Evolutionary conservation across 331 rosid genomes (phyloP).

Genomic region (Malus hybrid): DNA sequence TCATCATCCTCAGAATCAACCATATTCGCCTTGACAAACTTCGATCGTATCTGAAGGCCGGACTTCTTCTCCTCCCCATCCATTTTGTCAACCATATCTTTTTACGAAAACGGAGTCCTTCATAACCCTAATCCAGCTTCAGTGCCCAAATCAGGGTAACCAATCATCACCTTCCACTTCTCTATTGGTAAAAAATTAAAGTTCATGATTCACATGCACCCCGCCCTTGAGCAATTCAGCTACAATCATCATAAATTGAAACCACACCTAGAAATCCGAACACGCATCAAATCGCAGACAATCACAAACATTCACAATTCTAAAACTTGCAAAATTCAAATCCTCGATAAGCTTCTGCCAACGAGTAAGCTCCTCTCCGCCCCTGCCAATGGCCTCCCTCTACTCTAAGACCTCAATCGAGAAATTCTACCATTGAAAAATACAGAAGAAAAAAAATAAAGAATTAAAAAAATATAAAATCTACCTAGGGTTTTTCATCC

Average conservation of each 20-base stretch:
- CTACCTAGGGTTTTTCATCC: slow-evolving; percentile 27
- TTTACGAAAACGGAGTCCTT: slow-evolving; percentile 12
- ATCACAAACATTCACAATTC: slow-evolving; percentile 1
- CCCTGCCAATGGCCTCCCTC: slow-evolving; percentile 5
- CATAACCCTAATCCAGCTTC: slow-evolving; percentile 41
- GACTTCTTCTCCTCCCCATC: slow-evolving; percentile 55
- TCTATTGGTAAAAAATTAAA: slow-evolving; percentile 25
- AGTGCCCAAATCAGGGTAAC: slow-evolving; percentile 25
- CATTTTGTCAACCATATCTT: slow-evolving; percentile 47
- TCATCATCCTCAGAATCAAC: slow-evolving; percentile 67
- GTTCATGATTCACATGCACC: slow-evolving; percentile 27
- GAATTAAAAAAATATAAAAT: slow-evolving; percentile 2
- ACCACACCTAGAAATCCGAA: slow-evolving; percentile 14
- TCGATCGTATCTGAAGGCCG: slow-evolving; percentile 54
- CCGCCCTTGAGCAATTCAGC: slow-evolving; percentile 12
- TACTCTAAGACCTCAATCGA: slow-evolving; percentile 9
- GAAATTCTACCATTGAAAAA: not conserved
- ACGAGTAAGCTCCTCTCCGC: slow-evolving; percentile 6
- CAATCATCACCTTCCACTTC: slow-evolving; percentile 38
- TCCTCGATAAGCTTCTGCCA: not conserved
- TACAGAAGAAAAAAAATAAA: not conserved
- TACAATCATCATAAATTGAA: not conserved
- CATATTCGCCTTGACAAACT: slow-evolving; percentile 35
- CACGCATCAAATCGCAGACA: slow-evolving; percentile 12
- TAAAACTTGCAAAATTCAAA: not conserved